Evolutionary conservation across 108 stramenopile genomes (phyloP).

Genomic region (Cylindrotheca closterium): DNA sequence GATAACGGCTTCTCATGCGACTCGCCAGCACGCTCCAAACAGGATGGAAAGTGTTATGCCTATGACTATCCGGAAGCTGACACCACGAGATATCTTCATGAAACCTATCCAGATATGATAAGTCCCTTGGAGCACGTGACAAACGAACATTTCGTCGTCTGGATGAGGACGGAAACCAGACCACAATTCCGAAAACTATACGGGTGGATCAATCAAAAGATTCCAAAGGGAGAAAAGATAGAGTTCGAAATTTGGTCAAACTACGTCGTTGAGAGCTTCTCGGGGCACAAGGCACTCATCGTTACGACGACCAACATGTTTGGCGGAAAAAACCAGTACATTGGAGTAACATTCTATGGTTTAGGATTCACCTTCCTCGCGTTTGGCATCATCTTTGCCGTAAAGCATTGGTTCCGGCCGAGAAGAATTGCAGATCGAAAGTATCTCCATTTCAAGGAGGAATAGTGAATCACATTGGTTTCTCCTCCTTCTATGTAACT

Average conservation of each 20-base stretch:
- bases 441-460: slow-evolving; percentile 91
- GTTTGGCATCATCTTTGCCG: slow-evolving; percentile 78
- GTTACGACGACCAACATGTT: slow-evolving; percentile 79
- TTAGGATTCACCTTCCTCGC: slow-evolving; percentile 79
- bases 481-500: too few species aligned
- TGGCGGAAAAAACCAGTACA: slow-evolving; percentile 89
- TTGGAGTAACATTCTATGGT: slow-evolving; percentile 79
- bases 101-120: slow-evolving; percentile 79
- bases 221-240: slow-evolving; percentile 69
- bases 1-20: slow-evolving; percentile 59
- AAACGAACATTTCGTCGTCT: slow-evolving; percentile 98
- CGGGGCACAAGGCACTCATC: slow-evolving; percentile 86
- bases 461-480: too few species aligned
- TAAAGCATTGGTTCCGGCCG: slow-evolving; percentile 80
- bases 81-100: slow-evolving; percentile 82
- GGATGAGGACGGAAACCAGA: slow-evolving; percentile 96
- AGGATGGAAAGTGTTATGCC: slow-evolving; percentile 64
- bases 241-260: slow-evolving; percentile 80
- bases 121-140: slow-evolving; percentile 89
- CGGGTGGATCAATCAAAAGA: slow-evolving; percentile 86
- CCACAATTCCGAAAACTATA: slow-evolving; percentile 97
- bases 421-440: slow-evolving; percentile 84
- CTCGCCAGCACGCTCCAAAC: slow-evolving; percentile 45
- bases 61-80: slow-evolving; percentile 90
- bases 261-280: slow-evolving; percentile 86